Percentiles rank a stretch among this genome's conserved stretches.
Evolutionary conservation across 352 stramenopile species (phyloP).

Genomic region (Pythium grandisporangium): DNA sequence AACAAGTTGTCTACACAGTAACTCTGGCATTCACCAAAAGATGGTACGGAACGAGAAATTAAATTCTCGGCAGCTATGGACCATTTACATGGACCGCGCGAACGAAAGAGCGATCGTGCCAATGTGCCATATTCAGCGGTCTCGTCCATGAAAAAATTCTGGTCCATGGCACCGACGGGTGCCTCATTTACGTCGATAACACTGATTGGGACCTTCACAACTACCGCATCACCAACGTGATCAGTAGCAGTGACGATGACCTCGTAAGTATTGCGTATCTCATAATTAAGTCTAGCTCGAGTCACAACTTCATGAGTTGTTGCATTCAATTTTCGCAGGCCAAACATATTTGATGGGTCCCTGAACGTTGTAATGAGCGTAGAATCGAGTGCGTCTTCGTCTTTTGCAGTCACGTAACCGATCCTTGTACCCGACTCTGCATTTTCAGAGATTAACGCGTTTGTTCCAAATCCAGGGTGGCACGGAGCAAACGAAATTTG

Average conservation of each 20-base stretch:
- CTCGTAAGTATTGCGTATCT: slow-evolving; percentile 7
- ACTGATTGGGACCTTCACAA: slow-evolving; percentile 1
- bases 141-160: slow-evolving; percentile 20
- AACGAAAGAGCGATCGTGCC: slow-evolving; percentile 3
- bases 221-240: slow-evolving; percentile 2
- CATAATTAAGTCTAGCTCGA: slow-evolving; percentile 10
- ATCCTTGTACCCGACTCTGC: too few relatives aligned
- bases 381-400: slow-evolving; percentile 15
- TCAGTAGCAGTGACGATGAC: slow-evolving; percentile 10
- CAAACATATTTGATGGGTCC: slow-evolving; percentile 5
- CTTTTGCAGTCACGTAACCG: slow-evolving; percentile 4
- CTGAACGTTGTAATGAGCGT: slow-evolving; percentile 4
- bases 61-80: too few relatives aligned
- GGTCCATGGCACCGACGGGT: slow-evolving; percentile 2
- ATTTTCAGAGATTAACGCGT: too few relatives aligned
- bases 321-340: slow-evolving; percentile 9
- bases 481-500: slow-evolving; percentile 17
- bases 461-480: too few relatives aligned
- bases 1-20: slow-evolving; percentile 3
- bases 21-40: slow-evolving; percentile 9
- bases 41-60: too few relatives aligned
- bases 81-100: slow-evolving; percentile 9
- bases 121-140: neutral
- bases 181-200: slow-evolving; percentile 16
- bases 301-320: slow-evolving; percentile 11